Percentiles rank a stretch among this genome's conserved stretches.
phyloP scores from a whole-genome alignment of 2,329 filamentous ascomycete genomes.

The Fusarium globosum region DNA sequence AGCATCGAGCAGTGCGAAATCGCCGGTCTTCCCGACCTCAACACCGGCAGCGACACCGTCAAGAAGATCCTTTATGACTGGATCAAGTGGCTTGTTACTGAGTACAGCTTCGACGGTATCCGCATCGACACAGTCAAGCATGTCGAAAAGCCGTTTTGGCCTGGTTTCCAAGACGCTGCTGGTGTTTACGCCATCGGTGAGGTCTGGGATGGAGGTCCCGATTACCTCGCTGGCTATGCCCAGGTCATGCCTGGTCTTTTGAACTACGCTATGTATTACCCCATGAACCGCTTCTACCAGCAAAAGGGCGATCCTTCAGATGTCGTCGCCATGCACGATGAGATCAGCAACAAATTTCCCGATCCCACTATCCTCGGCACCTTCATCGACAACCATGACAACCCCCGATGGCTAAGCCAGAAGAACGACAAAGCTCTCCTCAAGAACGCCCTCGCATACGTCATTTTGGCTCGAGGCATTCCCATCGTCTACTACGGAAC shows the following conservation, averaged over 20 bases:
- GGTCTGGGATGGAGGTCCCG: conserved; percentile 64
- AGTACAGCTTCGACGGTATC: conserved; percentile 71
- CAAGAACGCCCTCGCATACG: conserved; percentile 70
- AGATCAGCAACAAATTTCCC: conserved; percentile 51
- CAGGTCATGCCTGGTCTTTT: conserved; percentile 67
- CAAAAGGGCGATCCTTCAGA: conserved; percentile 53
- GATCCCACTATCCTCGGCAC: conserved; percentile 47
- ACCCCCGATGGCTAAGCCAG: conserved; percentile 62
- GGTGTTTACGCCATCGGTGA: conserved; percentile 72
- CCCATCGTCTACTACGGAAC: conserved; percentile 74
- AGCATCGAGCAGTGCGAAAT: conserved; percentile 28
- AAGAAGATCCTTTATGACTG: conserved; percentile 65
- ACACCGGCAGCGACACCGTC: conserved; percentile 64
- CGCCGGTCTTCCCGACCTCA: conserved; percentile 66
- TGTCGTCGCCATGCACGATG: conserved; percentile 53
- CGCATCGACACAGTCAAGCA: conserved; percentile 73
- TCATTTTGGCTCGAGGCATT: conserved; percentile 70
- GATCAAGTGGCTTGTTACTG: conserved; percentile 66
- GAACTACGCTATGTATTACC: conserved; percentile 66
- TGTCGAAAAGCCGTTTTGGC: conserved; percentile 69
- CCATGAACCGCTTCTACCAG: conserved; percentile 54
- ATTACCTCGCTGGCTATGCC: conserved; percentile 64
- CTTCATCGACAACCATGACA: conserved; percentile 71
- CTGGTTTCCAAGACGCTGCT: conserved; percentile 62
- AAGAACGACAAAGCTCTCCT: conserved; percentile 66